Evolutionary conservation across 352 stramenopile species (phyloP).

Genomic region (Sclerospora graminicola): DNA sequence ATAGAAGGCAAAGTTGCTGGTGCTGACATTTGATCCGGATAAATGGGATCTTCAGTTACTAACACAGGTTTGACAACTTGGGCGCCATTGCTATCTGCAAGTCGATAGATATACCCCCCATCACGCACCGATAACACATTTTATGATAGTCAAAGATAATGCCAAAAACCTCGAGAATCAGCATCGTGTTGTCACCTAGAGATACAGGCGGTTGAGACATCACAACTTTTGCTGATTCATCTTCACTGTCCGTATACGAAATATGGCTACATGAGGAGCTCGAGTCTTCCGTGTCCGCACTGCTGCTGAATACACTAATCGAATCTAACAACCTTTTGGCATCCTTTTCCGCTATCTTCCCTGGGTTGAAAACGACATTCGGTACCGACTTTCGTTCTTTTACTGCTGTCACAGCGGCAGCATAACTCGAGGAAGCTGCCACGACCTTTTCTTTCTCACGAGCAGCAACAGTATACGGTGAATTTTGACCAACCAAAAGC

Average conservation of each 20-base stretch:
- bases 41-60: constrained; percentile 86
- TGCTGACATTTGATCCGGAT: constrained; percentile 79
- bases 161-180: constrained; percentile 80
- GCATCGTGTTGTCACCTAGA: constrained; percentile 59
- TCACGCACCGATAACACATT: constrained; percentile 79
- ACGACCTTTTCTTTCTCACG: constrained; percentile 7
- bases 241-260: constrained; percentile 46
- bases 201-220: constrained; percentile 20
- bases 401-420: constrained; percentile 45
- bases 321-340: constrained; percentile 27
- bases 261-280: constrained; percentile 35
- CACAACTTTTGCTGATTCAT: constrained; percentile 22
- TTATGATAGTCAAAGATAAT: constrained; percentile 81
- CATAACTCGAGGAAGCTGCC: constrained; percentile 51
- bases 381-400: constrained; percentile 5
- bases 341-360: constrained; percentile 2
- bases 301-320: constrained; percentile 69
- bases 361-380: constrained; percentile 10
- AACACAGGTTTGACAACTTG: constrained; percentile 53
- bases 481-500: no score
- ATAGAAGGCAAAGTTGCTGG: constrained; percentile 79
- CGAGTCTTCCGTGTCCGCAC: constrained; percentile 71
- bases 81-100: constrained; percentile 38
- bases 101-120: constrained; percentile 76
- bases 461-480: no score